Conservation (phyloP, 805 yeast species). For the Ogataea nitratoaversa region DNA sequence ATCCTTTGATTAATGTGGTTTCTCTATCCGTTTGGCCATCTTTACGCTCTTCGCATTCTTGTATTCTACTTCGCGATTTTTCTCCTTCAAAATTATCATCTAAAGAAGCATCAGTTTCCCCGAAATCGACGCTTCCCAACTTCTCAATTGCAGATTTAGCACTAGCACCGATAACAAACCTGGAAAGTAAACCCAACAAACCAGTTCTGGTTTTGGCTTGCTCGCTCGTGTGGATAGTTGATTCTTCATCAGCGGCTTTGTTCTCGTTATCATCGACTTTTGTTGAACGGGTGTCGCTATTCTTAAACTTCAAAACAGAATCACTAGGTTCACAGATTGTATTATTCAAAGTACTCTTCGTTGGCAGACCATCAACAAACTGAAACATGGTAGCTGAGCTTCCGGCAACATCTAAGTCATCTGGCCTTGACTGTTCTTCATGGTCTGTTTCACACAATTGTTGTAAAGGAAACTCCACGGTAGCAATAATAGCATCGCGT, state of each 20-base stretch:
- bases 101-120: neutral
- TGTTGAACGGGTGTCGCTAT: neutral
- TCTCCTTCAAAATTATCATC: no score
- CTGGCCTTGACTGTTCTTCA: neutral
- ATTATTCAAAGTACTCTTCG: neutral
- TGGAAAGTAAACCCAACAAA: neutral
- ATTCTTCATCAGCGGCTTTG: neutral
- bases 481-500: neutral
- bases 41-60: no score
- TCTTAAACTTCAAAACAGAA: neutral
- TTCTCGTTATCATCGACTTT: neutral
- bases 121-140: neutral
- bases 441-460: neutral
- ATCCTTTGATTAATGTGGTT: no score
- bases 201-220: neutral
- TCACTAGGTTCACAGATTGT: neutral
- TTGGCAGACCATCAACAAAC: neutral
- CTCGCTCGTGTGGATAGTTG: neutral
- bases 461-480: neutral
- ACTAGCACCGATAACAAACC: neutral
- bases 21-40: no score
- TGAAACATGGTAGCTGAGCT: neutral
- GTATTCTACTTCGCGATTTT: no score
- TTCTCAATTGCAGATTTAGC: neutral
- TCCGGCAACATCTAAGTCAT: neutral